These are phyloP conservation scores for Metarhizium sp. DNA, from an alignment of 2,329 filamentous ascomycete genomes.

Conservation along the genomic window DNA sequence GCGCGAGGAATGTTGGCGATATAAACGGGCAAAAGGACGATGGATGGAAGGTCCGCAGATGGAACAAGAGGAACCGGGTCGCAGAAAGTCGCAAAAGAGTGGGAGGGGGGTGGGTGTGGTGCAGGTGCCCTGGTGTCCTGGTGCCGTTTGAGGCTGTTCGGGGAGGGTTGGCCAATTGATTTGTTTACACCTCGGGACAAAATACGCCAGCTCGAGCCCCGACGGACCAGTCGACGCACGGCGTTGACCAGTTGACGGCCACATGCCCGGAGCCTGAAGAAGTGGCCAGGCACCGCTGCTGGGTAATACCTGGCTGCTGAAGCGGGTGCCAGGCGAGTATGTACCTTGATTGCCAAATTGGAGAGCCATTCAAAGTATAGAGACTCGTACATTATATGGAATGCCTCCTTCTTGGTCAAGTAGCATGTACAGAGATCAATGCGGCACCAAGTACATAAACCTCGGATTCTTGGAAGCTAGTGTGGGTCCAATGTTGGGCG, in stretches of 20 bases:
- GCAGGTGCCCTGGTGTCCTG: conserved; percentile 1
- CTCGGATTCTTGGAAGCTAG: too few relatives aligned
- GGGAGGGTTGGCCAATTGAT: conserved; percentile 23
- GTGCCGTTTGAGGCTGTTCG: conserved; percentile 18
- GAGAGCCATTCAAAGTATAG: too few relatives aligned
- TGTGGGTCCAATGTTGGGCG: too few relatives aligned
- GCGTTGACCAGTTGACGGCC: background rate
- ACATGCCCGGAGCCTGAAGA: background rate
- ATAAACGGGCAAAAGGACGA: background rate
- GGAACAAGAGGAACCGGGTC: conserved; percentile 8
- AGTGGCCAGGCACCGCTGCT: too few relatives aligned
- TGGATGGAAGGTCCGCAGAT: conserved; percentile 9
- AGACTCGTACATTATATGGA: too few relatives aligned
- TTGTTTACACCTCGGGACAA: conserved; percentile 26
- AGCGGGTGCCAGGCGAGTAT: too few relatives aligned
- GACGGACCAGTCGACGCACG: too few relatives aligned
- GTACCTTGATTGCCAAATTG: too few relatives aligned
- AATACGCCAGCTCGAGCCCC: conserved; percentile 5
- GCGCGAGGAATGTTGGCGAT: conserved; percentile 5
- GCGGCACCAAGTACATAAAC: too few relatives aligned
- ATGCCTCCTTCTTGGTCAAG: too few relatives aligned
- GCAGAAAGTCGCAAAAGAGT: conserved; percentile 5
- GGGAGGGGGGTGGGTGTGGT: background rate
- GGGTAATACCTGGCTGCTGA: too few relatives aligned
- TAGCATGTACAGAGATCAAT: too few relatives aligned